A percentile compares a stretch with the other conserved stretches of the same genome.
Conservation (phyloP, 768 basidiomycete genomes). For the Leccinellum albellum region DNA sequence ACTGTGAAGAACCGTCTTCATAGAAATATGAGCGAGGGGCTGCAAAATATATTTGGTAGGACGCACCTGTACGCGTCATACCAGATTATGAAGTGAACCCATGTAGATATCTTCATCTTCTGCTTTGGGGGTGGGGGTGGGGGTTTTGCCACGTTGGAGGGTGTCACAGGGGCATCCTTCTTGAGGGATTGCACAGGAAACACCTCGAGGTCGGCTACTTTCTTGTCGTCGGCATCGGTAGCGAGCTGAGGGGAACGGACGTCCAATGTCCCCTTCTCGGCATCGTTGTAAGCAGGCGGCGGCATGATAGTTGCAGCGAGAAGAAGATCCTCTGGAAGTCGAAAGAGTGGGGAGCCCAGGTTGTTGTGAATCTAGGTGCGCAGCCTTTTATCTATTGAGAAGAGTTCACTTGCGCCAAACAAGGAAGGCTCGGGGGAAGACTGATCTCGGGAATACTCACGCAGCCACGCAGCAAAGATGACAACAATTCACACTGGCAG, state of each 20-base stretch:
- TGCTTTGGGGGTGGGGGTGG: slow-evolving; percentile 35
- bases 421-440: slow-evolving; percentile 3
- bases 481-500: slow-evolving; percentile 10
- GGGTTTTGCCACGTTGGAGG: slow-evolving; percentile 34
- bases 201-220: slow-evolving; percentile 28
- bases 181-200: slow-evolving; percentile 37
- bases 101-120: slow-evolving; percentile 57
- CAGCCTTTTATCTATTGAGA: slow-evolving; percentile 23
- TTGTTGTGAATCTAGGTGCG: neutral
- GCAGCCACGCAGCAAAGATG: slow-evolving; percentile 6
- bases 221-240: slow-evolving; percentile 35
- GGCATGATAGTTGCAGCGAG: slow-evolving; percentile 37
- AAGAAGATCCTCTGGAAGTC: slow-evolving; percentile 9
- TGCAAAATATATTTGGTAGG: neutral
- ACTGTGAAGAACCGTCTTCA: slow-evolving; percentile 71
- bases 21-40: slow-evolving; percentile 4
- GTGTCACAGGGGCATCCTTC: slow-evolving; percentile 38
- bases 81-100: slow-evolving; percentile 65
- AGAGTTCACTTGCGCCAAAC: slow-evolving; percentile 5
- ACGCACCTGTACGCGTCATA: slow-evolving; percentile 74
- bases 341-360: slow-evolving; percentile 1
- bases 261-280: slow-evolving; percentile 58
- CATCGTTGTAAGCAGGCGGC: slow-evolving; percentile 44
- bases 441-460: slow-evolving; percentile 18
- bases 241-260: slow-evolving; percentile 33